These are phyloP conservation scores for Grosmannia huntii DNA, from an alignment of 2,329 filamentous ascomycete genomes.

Conservation along the genomic window DNA sequence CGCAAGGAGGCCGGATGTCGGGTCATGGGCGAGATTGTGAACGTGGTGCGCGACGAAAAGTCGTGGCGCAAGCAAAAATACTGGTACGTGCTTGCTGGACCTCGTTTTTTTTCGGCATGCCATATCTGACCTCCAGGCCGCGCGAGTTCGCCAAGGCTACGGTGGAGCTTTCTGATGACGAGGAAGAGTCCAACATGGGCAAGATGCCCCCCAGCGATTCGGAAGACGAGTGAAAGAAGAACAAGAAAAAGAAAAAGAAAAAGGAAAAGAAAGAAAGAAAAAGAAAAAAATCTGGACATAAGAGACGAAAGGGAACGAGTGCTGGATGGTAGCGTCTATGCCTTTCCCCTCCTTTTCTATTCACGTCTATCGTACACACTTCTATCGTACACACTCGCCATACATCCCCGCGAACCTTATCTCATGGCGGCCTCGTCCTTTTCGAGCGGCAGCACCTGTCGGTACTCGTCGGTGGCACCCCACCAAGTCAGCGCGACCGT, in stretches of 20 bases:
- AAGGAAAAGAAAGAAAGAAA: neutral
- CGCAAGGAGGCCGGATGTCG: constrained; percentile 60
- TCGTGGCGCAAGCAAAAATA: constrained; percentile 79
- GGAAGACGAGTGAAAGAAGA: constrained; percentile 39
- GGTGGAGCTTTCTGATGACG: constrained; percentile 36
- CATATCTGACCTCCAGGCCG: constrained; percentile 41
- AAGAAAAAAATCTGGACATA: neutral
- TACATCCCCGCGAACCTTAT: neutral
- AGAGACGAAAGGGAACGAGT: neutral
- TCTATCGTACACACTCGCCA: neutral
- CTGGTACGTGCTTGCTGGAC: constrained; percentile 45
- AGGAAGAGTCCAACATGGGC: constrained; percentile 67
- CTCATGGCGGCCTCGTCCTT: constrained; percentile 12
- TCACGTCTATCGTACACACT: neutral
- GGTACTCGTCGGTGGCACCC: constrained; percentile 34
- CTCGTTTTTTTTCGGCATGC: neutral
- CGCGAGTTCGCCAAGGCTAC: constrained; percentile 60
- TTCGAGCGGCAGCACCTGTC: constrained; percentile 9
- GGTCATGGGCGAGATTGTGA: constrained; percentile 78
- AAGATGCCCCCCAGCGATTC: constrained; percentile 76
- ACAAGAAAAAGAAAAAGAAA: neutral
- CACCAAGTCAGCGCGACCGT: constrained; percentile 53
- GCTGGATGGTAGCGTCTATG: neutral
- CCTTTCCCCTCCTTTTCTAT: neutral
- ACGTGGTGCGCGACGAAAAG: constrained; percentile 85